Conservation (phyloP, 2,329 filamentous ascomycete genomes). For the Leptodontidium sp. region DNA sequence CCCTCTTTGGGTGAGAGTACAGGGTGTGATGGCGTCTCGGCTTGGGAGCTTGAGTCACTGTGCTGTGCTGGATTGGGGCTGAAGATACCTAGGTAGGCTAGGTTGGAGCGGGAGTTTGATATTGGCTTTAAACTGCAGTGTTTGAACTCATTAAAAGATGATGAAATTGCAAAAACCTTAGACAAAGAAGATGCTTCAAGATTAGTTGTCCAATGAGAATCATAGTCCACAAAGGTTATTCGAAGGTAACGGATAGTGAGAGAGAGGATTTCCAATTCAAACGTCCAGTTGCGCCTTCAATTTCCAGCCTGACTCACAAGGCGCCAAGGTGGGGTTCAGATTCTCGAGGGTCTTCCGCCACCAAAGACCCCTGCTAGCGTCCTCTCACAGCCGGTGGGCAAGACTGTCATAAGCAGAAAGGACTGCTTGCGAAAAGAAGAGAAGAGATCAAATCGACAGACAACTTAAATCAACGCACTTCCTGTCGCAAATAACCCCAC, state of each 20-base stretch:
- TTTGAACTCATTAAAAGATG: not conserved
- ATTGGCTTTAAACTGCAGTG: not conserved
- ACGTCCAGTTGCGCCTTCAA: not conserved
- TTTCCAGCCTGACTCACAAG: conserved; percentile 18
- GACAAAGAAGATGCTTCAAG: too few species aligned
- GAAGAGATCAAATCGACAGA: not conserved
- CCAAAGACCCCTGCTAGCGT: conserved; percentile 11
- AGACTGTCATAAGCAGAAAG: conserved; percentile 18
- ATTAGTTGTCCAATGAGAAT: too few species aligned
- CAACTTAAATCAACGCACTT: not conserved
- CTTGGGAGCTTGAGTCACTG: conserved; percentile 1
- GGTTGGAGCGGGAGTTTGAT: not conserved
- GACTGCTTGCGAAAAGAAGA: not conserved
- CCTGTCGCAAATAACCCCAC: not conserved
- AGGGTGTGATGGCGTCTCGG: not conserved
- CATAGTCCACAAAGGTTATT: not conserved
- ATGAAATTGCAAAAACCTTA: too few species aligned
- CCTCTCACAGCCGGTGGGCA: not conserved
- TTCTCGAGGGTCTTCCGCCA: not conserved
- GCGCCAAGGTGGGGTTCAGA: conserved; percentile 9
- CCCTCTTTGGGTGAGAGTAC: not conserved
- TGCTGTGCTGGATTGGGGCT: not conserved
- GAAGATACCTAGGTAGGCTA: too few species aligned
- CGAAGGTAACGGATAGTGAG: not conserved
- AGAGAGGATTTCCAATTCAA: not conserved